These are phyloP conservation scores for Suhomyces prunicola DNA, from an alignment of 805 yeast genomes.

Conservation along the genomic window DNA sequence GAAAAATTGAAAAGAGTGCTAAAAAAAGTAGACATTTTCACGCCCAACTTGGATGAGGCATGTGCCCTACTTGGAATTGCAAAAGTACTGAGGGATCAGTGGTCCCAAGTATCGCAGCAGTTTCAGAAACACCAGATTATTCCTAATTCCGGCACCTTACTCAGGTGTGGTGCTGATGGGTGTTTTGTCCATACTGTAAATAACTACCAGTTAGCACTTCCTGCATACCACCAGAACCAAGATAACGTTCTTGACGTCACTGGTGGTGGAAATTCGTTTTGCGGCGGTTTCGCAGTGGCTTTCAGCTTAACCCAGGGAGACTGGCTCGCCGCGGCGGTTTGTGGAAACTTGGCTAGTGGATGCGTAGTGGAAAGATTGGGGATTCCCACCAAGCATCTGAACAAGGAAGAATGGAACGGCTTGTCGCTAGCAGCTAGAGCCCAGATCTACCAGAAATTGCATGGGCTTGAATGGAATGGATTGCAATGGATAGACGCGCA, in stretches of 20 bases:
- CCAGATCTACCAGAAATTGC: neutral
- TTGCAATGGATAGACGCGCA: neutral
- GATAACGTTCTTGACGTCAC: slow-evolving; percentile 39
- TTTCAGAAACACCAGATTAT: slow-evolving; percentile 42
- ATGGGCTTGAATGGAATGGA: neutral
- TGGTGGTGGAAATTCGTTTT: slow-evolving; percentile 45
- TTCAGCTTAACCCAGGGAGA: slow-evolving; percentile 46
- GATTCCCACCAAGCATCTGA: slow-evolving; percentile 45
- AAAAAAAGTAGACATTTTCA: slow-evolving; percentile 52
- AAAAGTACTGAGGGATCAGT: neutral
- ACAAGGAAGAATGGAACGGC: slow-evolving; percentile 58
- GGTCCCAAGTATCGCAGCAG: slow-evolving; percentile 30
- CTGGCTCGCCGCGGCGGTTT: slow-evolving; percentile 54
- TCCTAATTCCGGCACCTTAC: slow-evolving; percentile 47
- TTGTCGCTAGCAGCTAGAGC: slow-evolving; percentile 38
- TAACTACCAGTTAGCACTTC: slow-evolving; percentile 45
- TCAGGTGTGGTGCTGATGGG: slow-evolving; percentile 78
- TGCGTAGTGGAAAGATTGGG: slow-evolving; percentile 80
- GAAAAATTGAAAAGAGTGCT: slow-evolving; percentile 34
- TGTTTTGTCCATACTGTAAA: slow-evolving; percentile 44
- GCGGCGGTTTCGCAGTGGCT: slow-evolving; percentile 51
- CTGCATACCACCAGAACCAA: slow-evolving; percentile 65
- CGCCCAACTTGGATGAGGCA: slow-evolving; percentile 87
- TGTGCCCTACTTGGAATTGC: slow-evolving; percentile 55
- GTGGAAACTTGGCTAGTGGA: slow-evolving; percentile 79